Base-by-base conservation (phyloP, 1,284 basidiomycete genomes). In the Xerocomus amazonicus region DNA sequence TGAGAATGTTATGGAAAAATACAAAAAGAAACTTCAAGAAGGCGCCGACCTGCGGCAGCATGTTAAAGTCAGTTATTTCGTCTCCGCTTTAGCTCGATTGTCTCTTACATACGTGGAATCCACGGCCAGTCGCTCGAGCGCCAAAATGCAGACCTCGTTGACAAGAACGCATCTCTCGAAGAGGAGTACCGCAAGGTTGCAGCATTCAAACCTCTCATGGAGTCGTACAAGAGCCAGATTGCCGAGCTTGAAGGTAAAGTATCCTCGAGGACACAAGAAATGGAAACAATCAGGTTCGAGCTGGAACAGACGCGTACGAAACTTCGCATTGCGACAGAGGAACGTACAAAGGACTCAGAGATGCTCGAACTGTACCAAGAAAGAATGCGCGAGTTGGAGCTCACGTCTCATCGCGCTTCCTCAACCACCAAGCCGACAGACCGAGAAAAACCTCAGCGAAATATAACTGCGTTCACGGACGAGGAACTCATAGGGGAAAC, bases 1-100 rank as follows among this genome's bases (percentile, higher is more conserved):
- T 6, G 96, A 98, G 68, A 96, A 96, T 61, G 94, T 96, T 31
- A 92, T 97, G 79, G 94, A 98, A 70, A 99, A 98, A 70, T 97
- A 97, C 73, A 96, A 96, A 76, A 96, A 93, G 78, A 98, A 98
- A 71, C 78, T 98, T 4, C 96, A 98, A 60, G 96, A 97, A 66
- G 84, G 87, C 4, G 91, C 90, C 3, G 91, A 95, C 59, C 76
- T 96, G 35, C 83, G 92, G 23, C 82, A 92, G 54, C 84, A 88
- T 58, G 79, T 97, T 62, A 92, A 92, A 73, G 91, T 90, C 56
- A 34, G 91, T 90, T 56, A 32, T 72, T 57, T 37, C 2, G 40
- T 32, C 39, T 9, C 36, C 23, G 47, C 52, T 31, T 45, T 32
- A 16, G 56, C 10, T 48, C 16, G 23, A 34, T 40, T 28, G 6